Evolutionary conservation across 768 basidiomycete genomes (phyloP).

Genomic region (Boletus bicolor): DNA sequence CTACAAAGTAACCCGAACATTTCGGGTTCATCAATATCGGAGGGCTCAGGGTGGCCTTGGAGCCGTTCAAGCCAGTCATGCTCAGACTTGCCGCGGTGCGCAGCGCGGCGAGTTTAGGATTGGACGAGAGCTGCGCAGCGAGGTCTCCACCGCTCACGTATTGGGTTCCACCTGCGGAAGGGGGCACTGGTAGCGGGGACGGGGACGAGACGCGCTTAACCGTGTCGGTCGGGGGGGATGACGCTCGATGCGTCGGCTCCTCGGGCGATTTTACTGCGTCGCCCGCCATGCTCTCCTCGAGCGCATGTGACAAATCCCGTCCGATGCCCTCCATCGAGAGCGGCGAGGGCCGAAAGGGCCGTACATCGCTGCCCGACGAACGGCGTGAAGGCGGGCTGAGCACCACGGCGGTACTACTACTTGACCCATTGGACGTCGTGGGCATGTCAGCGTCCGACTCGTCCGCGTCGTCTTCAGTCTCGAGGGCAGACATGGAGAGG

Average conservation of each 20-base stretch:
- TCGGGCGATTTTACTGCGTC: neutral
- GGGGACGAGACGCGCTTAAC: conserved; percentile 5
- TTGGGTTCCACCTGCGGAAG: neutral
- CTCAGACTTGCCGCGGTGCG: conserved; percentile 28
- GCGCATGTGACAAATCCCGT: conserved; percentile 30
- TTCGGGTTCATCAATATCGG: conserved; percentile 74
- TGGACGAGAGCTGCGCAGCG: conserved; percentile 42
- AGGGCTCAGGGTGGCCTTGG: conserved; percentile 37
- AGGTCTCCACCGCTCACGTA: conserved; percentile 34
- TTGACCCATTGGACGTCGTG: conserved; percentile 1
- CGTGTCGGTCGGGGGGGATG: neutral
- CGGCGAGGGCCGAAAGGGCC: conserved; percentile 11
- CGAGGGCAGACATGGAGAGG: conserved; percentile 54
- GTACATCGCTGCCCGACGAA: conserved; percentile 7
- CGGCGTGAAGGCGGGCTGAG: conserved; percentile 8
- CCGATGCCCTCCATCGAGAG: conserved; percentile 34
- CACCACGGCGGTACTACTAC: neutral
- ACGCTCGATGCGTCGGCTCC: neutral
- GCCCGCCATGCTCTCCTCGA: conserved; percentile 20
- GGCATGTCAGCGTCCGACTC: conserved; percentile 20
- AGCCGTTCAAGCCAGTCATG: conserved; percentile 28
- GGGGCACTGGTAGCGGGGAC: neutral
- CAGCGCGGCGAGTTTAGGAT: conserved; percentile 49
- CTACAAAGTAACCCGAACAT: conserved; percentile 96
- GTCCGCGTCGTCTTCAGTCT: conserved; percentile 41